Base-by-base conservation (phyloP, 139 green algal genomes). In the Microglena sp. region DNA sequence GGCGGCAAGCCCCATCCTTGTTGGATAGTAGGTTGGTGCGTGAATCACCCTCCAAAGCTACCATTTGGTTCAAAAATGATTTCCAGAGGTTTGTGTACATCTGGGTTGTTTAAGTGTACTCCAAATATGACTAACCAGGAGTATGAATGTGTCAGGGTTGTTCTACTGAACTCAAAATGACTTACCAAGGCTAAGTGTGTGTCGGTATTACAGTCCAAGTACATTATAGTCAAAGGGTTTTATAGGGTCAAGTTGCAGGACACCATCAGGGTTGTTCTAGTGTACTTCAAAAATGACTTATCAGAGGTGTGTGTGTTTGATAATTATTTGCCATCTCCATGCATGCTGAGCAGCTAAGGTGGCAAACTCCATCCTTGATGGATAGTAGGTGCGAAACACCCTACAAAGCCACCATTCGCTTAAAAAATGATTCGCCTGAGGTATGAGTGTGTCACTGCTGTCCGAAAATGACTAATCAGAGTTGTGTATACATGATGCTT, bases 401-500 rank as follows among this genome's bases (percentile, higher is more conserved):
- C 2, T 91, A 90, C 66, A n/a, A 84, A 2, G 84, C 77, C 33
- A 81, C 81, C 43, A 73, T 90, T 4, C 58, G 72, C 2, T 90
- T 91, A 61, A 77, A 63, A 22, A 86, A 85, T 46, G 75, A 87
- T 68, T 57, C 89, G 43, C 85, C 83, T 27, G 84, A 88, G 62
- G 62, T 69, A 8, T 28, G 55, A 45, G 55, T n/a, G 26, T 18
- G 11, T 24, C 15, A 30, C 21, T n/a, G 11, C 50, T 30, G 15
- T 50, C 40, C 40, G 11, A 15, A 21, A 84, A 83, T 46, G 73
- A 86, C 67, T 58, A 88, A 31, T 82, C 82, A 28, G 33, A 69
- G 63, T 33, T 62, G n/a, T n/a, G n/a, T n/a, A n/a, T n/a, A n/a
- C n/a, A n/a, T n/a, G n/a, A n/a, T n/a, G n/a, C n/a, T n/a, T n/a